Base-by-base conservation (phyloP, 192 early-diverging fungal species). In the Podila verticillata region DNA sequence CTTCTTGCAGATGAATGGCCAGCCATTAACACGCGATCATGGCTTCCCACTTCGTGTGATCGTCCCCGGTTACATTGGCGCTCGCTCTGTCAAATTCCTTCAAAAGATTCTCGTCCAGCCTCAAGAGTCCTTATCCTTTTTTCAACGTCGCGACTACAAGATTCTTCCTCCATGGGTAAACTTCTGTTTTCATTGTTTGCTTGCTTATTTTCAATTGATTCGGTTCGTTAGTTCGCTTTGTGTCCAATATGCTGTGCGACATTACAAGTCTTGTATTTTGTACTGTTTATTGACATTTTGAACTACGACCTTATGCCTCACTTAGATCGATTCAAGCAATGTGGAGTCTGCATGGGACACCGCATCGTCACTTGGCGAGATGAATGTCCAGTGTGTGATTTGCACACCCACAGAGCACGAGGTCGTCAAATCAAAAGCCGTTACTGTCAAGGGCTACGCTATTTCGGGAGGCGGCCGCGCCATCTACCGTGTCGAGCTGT, bases 31-130 rank as follows among this genome's bases (percentile, higher is more conserved):
- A 4, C 86, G 91, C 51, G 93, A 95, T 83, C 96, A 97, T 72
- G 96, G 96, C 2, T 91, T 85, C 60, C 96, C 96, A 10, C 81
- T 95, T 20, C 91, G 96, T 39, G 93, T 93, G 20, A 89, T 97
- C 9, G 93, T 96, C 5, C 95, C 95, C 19, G 96, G 96, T 8
- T 88, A 92, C 63, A 96, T 97, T 57, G 96, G 95, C 10, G 96
- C 94, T 10, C 88, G 96, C 8, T 92, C 88, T 68, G 96, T 97
- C 64, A 97, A 97, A 65, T 97, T 92, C 90, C 84, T 96, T 24
- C 86, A 84, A 64, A 78, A 81, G 32, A 85, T 96, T 48, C 88
- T 82, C 12, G 85, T 95, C 36, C 86, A 89, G 60, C 84, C 87
- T 62, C 51, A 84, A 22, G 93, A 95, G 80, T 91, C 92, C 4